Conservation (phyloP, 1,284 basidiomycete genomes). For the Trichosporon sp. region DNA sequence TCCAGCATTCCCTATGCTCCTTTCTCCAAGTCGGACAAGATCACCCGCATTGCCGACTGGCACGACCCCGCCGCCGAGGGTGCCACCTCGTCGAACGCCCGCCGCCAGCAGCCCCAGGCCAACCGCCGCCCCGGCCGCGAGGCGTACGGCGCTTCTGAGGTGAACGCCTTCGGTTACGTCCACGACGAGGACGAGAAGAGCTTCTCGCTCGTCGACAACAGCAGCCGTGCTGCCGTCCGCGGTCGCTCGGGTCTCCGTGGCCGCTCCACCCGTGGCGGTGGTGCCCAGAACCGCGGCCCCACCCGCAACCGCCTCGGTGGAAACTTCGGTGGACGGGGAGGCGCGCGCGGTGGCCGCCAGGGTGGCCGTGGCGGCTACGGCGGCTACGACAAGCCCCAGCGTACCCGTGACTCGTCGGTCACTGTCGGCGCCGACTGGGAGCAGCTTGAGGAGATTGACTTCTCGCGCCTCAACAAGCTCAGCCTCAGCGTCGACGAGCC, state of each 20-base stretch:
- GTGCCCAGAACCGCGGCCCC: slow-evolving; percentile 30
- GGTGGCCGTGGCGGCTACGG: slow-evolving; percentile 76
- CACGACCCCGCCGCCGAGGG: slow-evolving; percentile 60
- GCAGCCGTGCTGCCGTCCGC: slow-evolving; percentile 56
- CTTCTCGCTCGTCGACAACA: slow-evolving; percentile 90
- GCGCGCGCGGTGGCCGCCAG: slow-evolving; percentile 52
- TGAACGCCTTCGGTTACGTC: slow-evolving; percentile 95
- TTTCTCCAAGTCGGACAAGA: slow-evolving; percentile 96
- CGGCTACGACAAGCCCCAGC: slow-evolving; percentile 90
- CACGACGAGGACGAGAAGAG: slow-evolving; percentile 97
- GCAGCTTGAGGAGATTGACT: slow-evolving; percentile 96
- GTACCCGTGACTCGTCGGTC: slow-evolving; percentile 89
- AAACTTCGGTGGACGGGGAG: slow-evolving; percentile 37
- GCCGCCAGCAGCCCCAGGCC: slow-evolving; percentile 25
- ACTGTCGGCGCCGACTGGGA: slow-evolving; percentile 87
- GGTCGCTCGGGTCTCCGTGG: slow-evolving; percentile 19
- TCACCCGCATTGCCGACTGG: slow-evolving; percentile 97
- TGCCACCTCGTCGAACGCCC: slow-evolving; percentile 52
- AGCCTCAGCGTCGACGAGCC: slow-evolving; percentile 86
- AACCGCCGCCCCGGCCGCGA: slow-evolving; percentile 48
- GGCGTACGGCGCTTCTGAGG: slow-evolving; percentile 57
- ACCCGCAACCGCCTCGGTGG: slow-evolving; percentile 28
- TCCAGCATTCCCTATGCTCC: slow-evolving; percentile 83
- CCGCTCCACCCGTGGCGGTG: slow-evolving; percentile 11
- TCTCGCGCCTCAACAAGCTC: slow-evolving; percentile 85